A percentile compares a stretch with the other conserved stretches of the same genome.
These are phyloP conservation scores for Fusarium sp. DNA, from an alignment of 2,329 filamentous ascomycete species.

Conservation along the genomic window DNA sequence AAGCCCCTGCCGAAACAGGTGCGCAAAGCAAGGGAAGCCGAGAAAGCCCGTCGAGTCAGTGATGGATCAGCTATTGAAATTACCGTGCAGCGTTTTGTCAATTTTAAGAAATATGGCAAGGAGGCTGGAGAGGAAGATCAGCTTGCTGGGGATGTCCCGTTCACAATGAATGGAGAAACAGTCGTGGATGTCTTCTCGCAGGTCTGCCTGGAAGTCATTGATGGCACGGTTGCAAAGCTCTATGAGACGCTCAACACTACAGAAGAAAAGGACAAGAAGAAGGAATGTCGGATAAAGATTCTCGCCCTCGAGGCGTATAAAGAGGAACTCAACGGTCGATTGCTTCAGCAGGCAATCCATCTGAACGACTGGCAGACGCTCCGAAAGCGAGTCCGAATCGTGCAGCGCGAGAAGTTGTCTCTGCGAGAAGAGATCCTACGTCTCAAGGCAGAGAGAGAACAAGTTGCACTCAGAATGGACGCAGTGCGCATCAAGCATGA, in stretches of 20 bases:
- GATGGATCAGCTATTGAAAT: slow-evolving; percentile 59
- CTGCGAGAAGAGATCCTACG: slow-evolving; percentile 70
- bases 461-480: slow-evolving; percentile 71
- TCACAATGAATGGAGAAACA: slow-evolving; percentile 67
- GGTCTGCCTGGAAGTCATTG: slow-evolving; percentile 70
- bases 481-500: slow-evolving; percentile 70
- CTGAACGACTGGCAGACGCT: slow-evolving; percentile 69
- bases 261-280: slow-evolving; percentile 59
- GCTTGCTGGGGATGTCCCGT: slow-evolving; percentile 64
- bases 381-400: slow-evolving; percentile 66
- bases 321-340: slow-evolving; percentile 64
- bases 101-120: slow-evolving; percentile 57
- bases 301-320: slow-evolving; percentile 68
- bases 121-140: slow-evolving; percentile 55
- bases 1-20: slow-evolving; percentile 38
- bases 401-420: slow-evolving; percentile 66
- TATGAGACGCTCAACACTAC: slow-evolving; percentile 54
- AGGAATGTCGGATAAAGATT: slow-evolving; percentile 66
- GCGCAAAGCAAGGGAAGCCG: slow-evolving; percentile 37
- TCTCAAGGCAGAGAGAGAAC: slow-evolving; percentile 68
- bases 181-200: slow-evolving; percentile 71
- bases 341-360: slow-evolving; percentile 70
- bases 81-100: slow-evolving; percentile 69
- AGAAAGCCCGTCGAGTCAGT: slow-evolving; percentile 38
- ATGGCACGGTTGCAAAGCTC: slow-evolving; percentile 60